A percentile compares a stretch with the other conserved stretches of the same genome.
phyloP scores from a whole-genome alignment of 768 basidiomycete species.

The Russula emetica region DNA sequence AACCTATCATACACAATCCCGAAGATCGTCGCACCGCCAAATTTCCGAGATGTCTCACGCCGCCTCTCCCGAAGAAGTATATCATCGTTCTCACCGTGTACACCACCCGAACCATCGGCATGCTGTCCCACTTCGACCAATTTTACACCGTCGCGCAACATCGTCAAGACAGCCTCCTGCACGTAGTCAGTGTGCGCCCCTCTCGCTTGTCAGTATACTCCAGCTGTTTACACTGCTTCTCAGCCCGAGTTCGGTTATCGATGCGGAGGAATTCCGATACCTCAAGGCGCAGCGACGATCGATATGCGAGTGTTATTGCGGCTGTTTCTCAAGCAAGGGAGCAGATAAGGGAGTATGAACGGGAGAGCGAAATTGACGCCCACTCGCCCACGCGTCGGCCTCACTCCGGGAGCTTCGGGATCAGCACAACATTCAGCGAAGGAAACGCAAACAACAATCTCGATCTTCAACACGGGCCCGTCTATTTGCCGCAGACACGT shows the following conservation, averaged over 20 bases:
- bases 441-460: slow-evolving; percentile 13
- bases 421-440: slow-evolving; percentile 9
- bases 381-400: neutral
- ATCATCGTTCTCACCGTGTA: slow-evolving; percentile 3
- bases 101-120: slow-evolving; percentile 25
- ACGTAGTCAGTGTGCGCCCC: slow-evolving; percentile 17
- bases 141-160: slow-evolving; percentile 18
- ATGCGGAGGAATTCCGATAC: slow-evolving; percentile 21
- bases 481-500: slow-evolving; percentile 19
- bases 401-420: slow-evolving; percentile 19
- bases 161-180: slow-evolving; percentile 3
- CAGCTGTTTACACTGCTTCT: neutral
- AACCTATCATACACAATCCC: neutral
- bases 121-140: slow-evolving; percentile 20
- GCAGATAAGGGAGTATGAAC: slow-evolving; percentile 5
- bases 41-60: slow-evolving; percentile 21
- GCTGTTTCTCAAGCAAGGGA: slow-evolving; percentile 18
- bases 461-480: slow-evolving; percentile 6
- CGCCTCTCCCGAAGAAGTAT: slow-evolving; percentile 4
- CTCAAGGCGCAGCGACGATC: slow-evolving; percentile 9
- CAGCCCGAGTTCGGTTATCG: slow-evolving; percentile 18
- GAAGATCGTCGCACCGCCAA: neutral
- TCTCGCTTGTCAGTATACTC: neutral
- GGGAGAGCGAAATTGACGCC: neutral
- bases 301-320: slow-evolving; percentile 14